These are phyloP conservation scores for Yarrowia deformans DNA, from an alignment of 805 yeast species.

Conservation along the genomic window DNA sequence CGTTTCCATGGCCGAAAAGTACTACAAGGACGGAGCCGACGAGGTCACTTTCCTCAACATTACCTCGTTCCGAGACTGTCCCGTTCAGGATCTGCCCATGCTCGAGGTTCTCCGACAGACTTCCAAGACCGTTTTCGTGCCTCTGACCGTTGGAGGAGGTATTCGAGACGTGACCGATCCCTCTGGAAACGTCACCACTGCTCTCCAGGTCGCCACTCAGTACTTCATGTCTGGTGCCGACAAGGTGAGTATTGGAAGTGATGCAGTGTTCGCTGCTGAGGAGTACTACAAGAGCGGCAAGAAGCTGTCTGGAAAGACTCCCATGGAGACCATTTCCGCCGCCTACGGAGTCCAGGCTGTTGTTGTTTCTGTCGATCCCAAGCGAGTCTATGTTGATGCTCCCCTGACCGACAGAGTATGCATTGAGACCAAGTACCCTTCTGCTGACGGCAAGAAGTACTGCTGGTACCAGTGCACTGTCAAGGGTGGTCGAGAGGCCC, in stretches of 20 bases:
- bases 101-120: slow-evolving; percentile 81
- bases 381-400: slow-evolving; percentile 73
- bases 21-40: slow-evolving; percentile 95
- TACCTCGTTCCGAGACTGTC: slow-evolving; percentile 94
- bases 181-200: slow-evolving; percentile 73
- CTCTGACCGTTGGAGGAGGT: slow-evolving; percentile 98
- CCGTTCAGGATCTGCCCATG: slow-evolving; percentile 94
- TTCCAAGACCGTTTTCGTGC: slow-evolving; percentile 92
- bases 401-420: slow-evolving; percentile 63
- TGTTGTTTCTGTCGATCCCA: slow-evolving; percentile 98
- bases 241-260: slow-evolving; percentile 97
- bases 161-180: slow-evolving; percentile 90
- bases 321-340: slow-evolving; percentile 90
- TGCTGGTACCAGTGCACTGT: slow-evolving; percentile 96
- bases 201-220: slow-evolving; percentile 86
- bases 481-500: slow-evolving; percentile 93
- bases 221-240: slow-evolving; percentile 98
- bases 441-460: slow-evolving; percentile 88
- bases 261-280: slow-evolving; percentile 93
- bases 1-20: slow-evolving; percentile 88
- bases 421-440: slow-evolving; percentile 68
- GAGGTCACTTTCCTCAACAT: slow-evolving; percentile 94
- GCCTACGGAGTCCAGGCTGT: slow-evolving; percentile 98
- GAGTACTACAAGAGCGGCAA: slow-evolving; percentile 67
- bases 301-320: slow-evolving; percentile 73